A percentile compares a stretch with the other conserved stretches of the same genome.
These are phyloP conservation scores for Trichoderma parareesei DNA, from an alignment of 495 filamentous ascomycete species.

Conservation along the genomic window DNA sequence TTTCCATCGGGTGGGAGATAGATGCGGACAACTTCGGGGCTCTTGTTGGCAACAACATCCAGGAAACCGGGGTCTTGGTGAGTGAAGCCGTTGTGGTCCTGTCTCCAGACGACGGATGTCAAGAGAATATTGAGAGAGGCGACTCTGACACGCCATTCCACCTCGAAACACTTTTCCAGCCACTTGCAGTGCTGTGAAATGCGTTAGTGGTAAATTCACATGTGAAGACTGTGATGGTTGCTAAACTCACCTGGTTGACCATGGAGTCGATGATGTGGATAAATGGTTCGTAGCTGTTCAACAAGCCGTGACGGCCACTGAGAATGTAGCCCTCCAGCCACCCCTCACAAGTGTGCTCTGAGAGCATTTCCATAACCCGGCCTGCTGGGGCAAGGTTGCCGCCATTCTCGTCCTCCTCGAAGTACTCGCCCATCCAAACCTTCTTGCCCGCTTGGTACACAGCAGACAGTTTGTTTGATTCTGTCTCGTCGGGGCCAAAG, in stretches of 20 bases:
- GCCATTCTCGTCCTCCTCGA: conserved; percentile 60
- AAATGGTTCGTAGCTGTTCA: conserved; percentile 73
- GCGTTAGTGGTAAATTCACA: neutral
- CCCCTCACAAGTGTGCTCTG: conserved; percentile 67
- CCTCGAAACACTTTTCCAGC: conserved; percentile 67
- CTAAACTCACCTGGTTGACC: conserved; percentile 52
- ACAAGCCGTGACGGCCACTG: conserved; percentile 59
- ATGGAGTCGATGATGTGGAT: conserved; percentile 73
- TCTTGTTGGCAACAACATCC: conserved; percentile 67
- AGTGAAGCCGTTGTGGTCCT: conserved; percentile 74
- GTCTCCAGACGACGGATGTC: conserved; percentile 66
- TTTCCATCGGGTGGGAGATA: conserved; percentile 71
- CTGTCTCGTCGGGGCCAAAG: conserved; percentile 69
- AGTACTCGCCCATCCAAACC: conserved; percentile 68
- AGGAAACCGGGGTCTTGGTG: conserved; percentile 74
- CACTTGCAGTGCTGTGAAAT: conserved; percentile 59
- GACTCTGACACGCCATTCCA: conserved; percentile 60
- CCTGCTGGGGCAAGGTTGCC: conserved; percentile 57
- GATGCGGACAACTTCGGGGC: conserved; percentile 65
- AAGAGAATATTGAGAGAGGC: conserved; percentile 67
- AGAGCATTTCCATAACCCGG: conserved; percentile 71
- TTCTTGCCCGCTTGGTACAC: conserved; percentile 66
- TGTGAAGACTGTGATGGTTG: neutral
- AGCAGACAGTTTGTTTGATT: conserved; percentile 62
- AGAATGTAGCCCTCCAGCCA: conserved; percentile 72